Base-by-base conservation (phyloP, 2,329 filamentous ascomycete genomes). In the Lachnellula cervina region DNA sequence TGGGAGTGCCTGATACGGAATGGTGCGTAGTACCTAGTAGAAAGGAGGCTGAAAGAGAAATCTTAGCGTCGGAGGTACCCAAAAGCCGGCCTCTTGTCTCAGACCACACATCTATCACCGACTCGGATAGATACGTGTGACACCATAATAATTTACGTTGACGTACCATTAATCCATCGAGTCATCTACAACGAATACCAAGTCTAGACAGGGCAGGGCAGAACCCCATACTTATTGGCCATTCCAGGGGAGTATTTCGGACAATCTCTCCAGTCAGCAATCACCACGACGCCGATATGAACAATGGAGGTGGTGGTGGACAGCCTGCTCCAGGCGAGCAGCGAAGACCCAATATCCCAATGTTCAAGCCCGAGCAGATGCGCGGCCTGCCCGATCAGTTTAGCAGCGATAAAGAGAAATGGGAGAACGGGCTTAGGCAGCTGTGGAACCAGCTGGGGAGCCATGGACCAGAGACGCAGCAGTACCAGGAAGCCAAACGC, bases 391-490 rank as follows among this genome's bases (percentile, higher is more conserved):
- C 68, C 1, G 57, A 62, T 4, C 53, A 56, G 21, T 69, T 87
- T 2, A 73, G 78, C 1, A 75, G 79, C 1, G 83, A 87, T 55
- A 82, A 80, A 62, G 62, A 63, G 2, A 83, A 83, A 62, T 87
- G 85, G 61, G 81, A 85, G 62, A 69, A 73, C 2, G 83, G 83
- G 1, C 71, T 87, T 0, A 72, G 74, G 9, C 65, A 71, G 1
- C 70, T 86, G 0, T 87, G 81, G 77, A 52, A 59, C 1, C 74
- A 71, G 21, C 74, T 80, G 42, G 76, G 80, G 46, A 77, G 80
- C 56, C 76, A 73, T 19, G 68, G 76, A 0, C 72, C 74, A 1
- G 78, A 79, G 21, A 80, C 79, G 3, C 63, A 65, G 0, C 75
- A 79, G 21, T 77, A 84, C 46, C 68, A 74, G 23, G 71, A 73